Evolutionary conservation across 2,329 filamentous ascomycete genomes (phyloP).

Genomic region (Diaporthe caulivora): DNA sequence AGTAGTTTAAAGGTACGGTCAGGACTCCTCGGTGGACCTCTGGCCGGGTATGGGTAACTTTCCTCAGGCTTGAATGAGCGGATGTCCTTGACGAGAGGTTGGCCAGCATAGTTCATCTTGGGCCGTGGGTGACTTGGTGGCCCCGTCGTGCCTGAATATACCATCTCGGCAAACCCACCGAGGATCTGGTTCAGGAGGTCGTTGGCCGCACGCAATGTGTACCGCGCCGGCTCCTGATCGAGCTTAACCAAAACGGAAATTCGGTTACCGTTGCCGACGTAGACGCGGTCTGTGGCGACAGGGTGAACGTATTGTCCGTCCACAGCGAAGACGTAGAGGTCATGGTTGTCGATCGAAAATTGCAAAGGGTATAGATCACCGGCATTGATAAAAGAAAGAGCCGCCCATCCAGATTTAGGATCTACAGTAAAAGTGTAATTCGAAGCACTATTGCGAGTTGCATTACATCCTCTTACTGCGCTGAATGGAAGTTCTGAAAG

Average conservation of each 20-base stretch:
- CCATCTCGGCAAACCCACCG: background rate
- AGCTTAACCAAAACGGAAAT: background rate
- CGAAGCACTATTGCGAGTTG: background rate
- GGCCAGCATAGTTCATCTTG: slow-evolving; percentile 3
- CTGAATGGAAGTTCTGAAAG: slow-evolving; percentile 5
- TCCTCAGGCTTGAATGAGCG: slow-evolving; percentile 11
- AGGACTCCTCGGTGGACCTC: background rate
- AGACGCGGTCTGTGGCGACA: background rate
- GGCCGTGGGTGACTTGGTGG: background rate
- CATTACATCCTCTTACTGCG: background rate
- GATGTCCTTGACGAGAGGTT: background rate
- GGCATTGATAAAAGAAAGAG: background rate
- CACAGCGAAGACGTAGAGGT: slow-evolving; percentile 10
- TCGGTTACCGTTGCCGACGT: background rate
- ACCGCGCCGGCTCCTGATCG: background rate
- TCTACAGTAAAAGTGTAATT: slow-evolving; percentile 4
- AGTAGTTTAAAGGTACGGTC: slow-evolving; percentile 7
- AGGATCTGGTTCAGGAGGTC: slow-evolving; percentile 3
- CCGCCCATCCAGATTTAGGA: background rate
- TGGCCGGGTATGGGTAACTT: background rate
- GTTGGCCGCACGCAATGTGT: background rate
- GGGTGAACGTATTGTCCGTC: slow-evolving; percentile 3
- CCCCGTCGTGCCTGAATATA: background rate
- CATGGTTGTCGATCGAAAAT: slow-evolving; percentile 6
- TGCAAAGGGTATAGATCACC: slow-evolving; percentile 8